phyloP scores from a whole-genome alignment of 352 stramenopile genomes.

The Globisporangium takayamanum region DNA sequence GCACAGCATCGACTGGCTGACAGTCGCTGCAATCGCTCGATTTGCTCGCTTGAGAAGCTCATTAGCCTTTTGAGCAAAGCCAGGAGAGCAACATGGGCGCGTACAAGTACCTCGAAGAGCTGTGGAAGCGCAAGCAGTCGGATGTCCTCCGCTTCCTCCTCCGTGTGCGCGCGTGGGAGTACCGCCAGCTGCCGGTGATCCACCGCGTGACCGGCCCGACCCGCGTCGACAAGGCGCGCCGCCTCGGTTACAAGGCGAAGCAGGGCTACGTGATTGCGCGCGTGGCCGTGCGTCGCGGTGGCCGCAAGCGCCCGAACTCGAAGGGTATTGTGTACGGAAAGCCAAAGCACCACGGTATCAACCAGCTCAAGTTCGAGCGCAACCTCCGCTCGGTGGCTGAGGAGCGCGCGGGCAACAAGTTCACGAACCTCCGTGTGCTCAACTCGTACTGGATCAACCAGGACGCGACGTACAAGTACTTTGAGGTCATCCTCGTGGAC shows the following conservation, averaged over 20 bases:
- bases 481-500: slow-evolving; percentile 99
- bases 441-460: slow-evolving; percentile 99
- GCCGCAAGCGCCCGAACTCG: slow-evolving; percentile 98
- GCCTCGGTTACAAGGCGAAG: slow-evolving; percentile 99
- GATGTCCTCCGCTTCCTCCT: slow-evolving; percentile 99
- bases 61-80: slow-evolving; percentile 45
- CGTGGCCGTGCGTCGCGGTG: slow-evolving; percentile 96
- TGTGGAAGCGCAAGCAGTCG: slow-evolving; percentile 99
- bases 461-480: slow-evolving; percentile 99
- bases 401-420: slow-evolving; percentile 97
- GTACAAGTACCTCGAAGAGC: slow-evolving; percentile 99
- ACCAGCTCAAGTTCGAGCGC: slow-evolving; percentile 98
- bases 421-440: slow-evolving; percentile 97
- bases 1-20: neutral
- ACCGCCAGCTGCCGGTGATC: slow-evolving; percentile 98
- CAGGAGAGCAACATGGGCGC: slow-evolving; percentile 91
- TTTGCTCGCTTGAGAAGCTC: neutral
- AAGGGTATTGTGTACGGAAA: slow-evolving; percentile 99
- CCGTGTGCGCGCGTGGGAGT: slow-evolving; percentile 97
- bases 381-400: slow-evolving; percentile 98
- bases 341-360: slow-evolving; percentile 99
- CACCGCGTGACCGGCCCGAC: slow-evolving; percentile 92
- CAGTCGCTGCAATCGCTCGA: neutral
- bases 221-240: slow-evolving; percentile 98
- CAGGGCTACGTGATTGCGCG: slow-evolving; percentile 98